These are phyloP conservation scores for Cryptosporidium canis DNA, from an alignment of 169 alveolate genomes.

Conservation along the genomic window DNA sequence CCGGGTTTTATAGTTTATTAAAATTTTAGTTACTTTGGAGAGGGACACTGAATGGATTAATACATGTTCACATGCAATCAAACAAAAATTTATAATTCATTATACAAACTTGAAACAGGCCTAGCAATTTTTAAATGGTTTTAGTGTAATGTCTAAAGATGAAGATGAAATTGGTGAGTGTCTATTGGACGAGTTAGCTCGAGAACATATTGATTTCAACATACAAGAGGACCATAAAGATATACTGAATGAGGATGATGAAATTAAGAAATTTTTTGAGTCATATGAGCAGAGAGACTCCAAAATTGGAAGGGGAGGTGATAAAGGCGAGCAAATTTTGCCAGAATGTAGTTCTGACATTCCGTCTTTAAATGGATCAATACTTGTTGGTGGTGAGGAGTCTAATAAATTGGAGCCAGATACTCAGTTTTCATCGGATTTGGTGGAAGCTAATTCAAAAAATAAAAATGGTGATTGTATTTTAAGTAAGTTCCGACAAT, in stretches of 20 bases:
- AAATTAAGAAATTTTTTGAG: slow-evolving; percentile 11
- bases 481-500: neutral
- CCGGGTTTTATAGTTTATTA: neutral
- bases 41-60: slow-evolving; percentile 1
- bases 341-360: neutral
- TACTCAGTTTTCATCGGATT: neutral
- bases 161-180: neutral
- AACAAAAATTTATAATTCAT: neutral
- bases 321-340: neutral
- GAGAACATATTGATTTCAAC: neutral
- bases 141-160: slow-evolving; percentile 11
- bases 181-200: neutral
- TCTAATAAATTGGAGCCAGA: neutral
- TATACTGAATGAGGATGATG: slow-evolving; percentile 1
- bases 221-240: neutral
- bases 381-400: neutral
- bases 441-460: neutral
- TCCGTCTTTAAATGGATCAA: neutral
- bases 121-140: neutral
- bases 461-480: neutral
- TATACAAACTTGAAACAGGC: neutral
- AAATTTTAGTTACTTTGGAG: neutral
- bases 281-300: neutral
- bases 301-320: neutral
- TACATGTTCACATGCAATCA: slow-evolving; percentile 26